These are phyloP conservation scores for Spergularia bocconei DNA, from an alignment of 148 eudicot species.

Conservation along the genomic window DNA sequence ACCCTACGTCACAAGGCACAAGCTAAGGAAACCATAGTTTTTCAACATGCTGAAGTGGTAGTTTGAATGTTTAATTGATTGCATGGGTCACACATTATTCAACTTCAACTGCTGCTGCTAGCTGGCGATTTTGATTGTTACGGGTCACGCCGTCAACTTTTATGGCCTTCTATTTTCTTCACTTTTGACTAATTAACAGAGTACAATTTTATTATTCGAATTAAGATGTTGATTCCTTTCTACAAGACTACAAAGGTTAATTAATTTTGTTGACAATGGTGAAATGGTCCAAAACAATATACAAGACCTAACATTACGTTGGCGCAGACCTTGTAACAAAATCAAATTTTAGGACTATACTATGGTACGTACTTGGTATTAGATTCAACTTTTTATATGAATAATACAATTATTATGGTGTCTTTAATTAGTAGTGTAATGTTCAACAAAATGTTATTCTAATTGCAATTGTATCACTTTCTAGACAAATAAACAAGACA, in stretches of 20 bases:
- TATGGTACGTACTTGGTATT: too few species aligned
- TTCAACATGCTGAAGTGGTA: background rate
- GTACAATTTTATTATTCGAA: background rate
- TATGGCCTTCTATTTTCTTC: background rate
- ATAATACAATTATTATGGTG: too few species aligned
- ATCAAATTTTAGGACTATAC: too few species aligned
- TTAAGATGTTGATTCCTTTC: too few species aligned
- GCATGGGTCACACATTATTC: constrained; percentile 12
- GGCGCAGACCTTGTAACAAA: too few species aligned
- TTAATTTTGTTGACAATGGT: background rate
- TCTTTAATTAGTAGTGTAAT: too few species aligned
- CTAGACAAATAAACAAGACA: too few species aligned
- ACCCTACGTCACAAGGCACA: too few species aligned
- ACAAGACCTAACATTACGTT: background rate
- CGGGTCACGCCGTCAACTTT: constrained; percentile 10
- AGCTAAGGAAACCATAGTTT: background rate
- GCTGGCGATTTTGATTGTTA: background rate
- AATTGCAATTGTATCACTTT: too few species aligned
- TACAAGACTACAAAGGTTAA: too few species aligned
- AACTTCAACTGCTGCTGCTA: background rate
- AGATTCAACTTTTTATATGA: too few species aligned
- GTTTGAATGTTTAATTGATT: background rate
- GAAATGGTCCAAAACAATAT: background rate
- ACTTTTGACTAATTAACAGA: constrained; percentile 9
- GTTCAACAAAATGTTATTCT: too few species aligned